phyloP scores from a whole-genome alignment of 2,329 filamentous ascomycete genomes.

The Rutstroemia sydowiana region DNA sequence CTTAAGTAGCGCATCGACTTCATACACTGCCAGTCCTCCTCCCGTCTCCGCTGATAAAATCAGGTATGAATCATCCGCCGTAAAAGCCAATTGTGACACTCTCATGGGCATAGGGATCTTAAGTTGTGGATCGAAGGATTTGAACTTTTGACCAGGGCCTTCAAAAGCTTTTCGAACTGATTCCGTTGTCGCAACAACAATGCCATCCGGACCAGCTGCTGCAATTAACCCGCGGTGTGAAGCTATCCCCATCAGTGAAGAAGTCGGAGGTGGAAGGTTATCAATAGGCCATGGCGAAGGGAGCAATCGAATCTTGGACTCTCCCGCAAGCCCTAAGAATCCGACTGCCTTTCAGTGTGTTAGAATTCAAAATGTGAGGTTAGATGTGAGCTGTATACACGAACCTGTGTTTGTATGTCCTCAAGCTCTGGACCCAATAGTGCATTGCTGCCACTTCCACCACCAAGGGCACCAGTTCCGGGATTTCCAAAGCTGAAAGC shows the following conservation, averaged over 20 bases:
- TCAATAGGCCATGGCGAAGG: conserved; percentile 66
- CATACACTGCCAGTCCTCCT: conserved; percentile 77
- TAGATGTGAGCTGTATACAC: conserved; percentile 13
- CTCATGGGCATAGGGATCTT: conserved; percentile 65
- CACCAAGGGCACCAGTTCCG: conserved; percentile 36
- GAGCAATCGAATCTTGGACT: conserved; percentile 73
- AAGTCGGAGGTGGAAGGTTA: conserved; percentile 61
- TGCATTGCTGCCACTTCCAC: conserved; percentile 32
- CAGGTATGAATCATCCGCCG: conserved; percentile 78
- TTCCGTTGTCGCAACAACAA: conserved; percentile 71
- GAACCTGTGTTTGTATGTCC: conserved; percentile 76
- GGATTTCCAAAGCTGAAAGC: conserved; percentile 55
- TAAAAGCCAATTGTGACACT: conserved; percentile 85
- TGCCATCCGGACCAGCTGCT: conserved; percentile 73
- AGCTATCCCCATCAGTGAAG: conserved; percentile 79
- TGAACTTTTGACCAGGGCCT: conserved; percentile 52
- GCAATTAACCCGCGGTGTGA: conserved; percentile 74
- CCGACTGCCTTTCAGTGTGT: conserved; percentile 52
- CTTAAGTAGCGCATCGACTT: conserved; percentile 60
- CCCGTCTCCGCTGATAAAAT: conserved; percentile 75
- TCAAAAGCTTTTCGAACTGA: conserved; percentile 70
- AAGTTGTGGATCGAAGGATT: conserved; percentile 65
- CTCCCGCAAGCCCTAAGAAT: conserved; percentile 72
- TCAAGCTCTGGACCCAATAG: conserved; percentile 60
- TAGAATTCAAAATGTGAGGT: background rate